Evolutionary conservation across 371 early-diverging fungal genomes (phyloP).

Genomic region (Thermomucor indicae-seudaticae): DNA sequence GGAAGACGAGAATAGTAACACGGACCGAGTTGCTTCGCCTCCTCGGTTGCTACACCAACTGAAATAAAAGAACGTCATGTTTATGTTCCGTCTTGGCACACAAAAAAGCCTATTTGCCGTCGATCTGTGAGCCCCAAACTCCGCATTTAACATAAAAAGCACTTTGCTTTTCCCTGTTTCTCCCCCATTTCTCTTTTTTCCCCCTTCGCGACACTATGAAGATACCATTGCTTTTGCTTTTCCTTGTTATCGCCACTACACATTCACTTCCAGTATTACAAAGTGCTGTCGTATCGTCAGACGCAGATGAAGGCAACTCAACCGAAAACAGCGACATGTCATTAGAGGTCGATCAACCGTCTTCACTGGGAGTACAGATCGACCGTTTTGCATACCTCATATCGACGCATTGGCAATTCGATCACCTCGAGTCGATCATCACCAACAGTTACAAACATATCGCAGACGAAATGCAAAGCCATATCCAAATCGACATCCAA

Average conservation of each 20-base stretch:
- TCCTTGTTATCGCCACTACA: not conserved
- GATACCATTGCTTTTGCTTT: not conserved
- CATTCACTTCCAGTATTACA: not conserved
- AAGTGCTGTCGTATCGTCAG: not conserved
- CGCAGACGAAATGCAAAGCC: slow-evolving; percentile 27
- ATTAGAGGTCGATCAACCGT: not conserved
- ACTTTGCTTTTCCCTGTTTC: not conserved
- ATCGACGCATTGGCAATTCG: slow-evolving; percentile 41
- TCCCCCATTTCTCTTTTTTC: not conserved
- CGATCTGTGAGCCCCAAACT: slow-evolving; percentile 4
- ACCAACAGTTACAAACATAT: slow-evolving; percentile 25
- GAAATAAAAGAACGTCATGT: slow-evolving; percentile 4
- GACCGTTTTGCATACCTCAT: slow-evolving; percentile 38
- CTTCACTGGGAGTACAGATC: slow-evolving; percentile 12
- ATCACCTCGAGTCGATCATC: slow-evolving; percentile 36
- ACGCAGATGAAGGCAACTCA: not conserved
- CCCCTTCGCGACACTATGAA: not conserved
- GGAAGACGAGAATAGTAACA: not conserved
- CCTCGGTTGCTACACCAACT: slow-evolving; percentile 1
- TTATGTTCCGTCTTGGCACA: not conserved
- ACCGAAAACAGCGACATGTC: not conserved
- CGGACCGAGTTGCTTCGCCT: not conserved
- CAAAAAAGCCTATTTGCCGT: not conserved
- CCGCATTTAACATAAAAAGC: not conserved
- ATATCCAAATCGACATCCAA: slow-evolving; percentile 19